Evolutionary conservation across 1,284 basidiomycete genomes (phyloP).

Genomic region (Cutaneotrichosporon sp.): DNA sequence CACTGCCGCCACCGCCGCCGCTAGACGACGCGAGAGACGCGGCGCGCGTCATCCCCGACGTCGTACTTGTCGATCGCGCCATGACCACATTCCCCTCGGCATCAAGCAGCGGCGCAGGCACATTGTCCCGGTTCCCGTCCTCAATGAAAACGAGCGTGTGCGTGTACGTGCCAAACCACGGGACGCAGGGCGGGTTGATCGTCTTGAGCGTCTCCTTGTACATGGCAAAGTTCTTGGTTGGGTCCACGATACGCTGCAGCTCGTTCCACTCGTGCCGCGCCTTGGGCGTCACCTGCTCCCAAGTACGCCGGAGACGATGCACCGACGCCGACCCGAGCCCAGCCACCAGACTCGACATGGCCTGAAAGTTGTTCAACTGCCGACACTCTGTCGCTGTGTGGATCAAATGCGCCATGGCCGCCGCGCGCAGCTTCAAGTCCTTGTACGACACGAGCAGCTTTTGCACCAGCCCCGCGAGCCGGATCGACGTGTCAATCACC

Average conservation of each 20-base stretch:
- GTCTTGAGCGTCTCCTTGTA: slow-evolving; percentile 81
- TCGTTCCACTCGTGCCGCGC: slow-evolving; percentile 50
- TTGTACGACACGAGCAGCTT: slow-evolving; percentile 72
- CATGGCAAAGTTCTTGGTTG: slow-evolving; percentile 85
- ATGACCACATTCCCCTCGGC: not conserved
- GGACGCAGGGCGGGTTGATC: slow-evolving; percentile 90
- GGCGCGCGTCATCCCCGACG: not conserved
- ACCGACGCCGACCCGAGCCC: slow-evolving; percentile 92
- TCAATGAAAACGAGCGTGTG: slow-evolving; percentile 95
- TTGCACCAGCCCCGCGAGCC: slow-evolving; percentile 78
- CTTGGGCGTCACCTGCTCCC: slow-evolving; percentile 54
- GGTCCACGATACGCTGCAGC: slow-evolving; percentile 80
- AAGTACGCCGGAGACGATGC: slow-evolving; percentile 83
- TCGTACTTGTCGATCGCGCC: not conserved
- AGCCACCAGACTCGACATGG: slow-evolving; percentile 91
- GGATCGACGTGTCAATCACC: slow-evolving; percentile 85
- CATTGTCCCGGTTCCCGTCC: slow-evolving; percentile 87
- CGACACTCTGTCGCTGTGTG: slow-evolving; percentile 81
- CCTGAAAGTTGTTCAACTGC: slow-evolving; percentile 89
- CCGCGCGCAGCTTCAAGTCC: slow-evolving; percentile 75
- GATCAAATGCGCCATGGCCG: slow-evolving; percentile 82
- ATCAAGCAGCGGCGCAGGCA: slow-evolving; percentile 50
- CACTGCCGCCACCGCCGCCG: not conserved
- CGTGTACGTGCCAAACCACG: slow-evolving; percentile 95
- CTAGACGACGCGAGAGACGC: not conserved